Percentiles rank a stretch among this genome's conserved stretches.
These are phyloP conservation scores for Pythium sp. DNA, from an alignment of 352 stramenopile genomes.

Conservation along the genomic window DNA sequence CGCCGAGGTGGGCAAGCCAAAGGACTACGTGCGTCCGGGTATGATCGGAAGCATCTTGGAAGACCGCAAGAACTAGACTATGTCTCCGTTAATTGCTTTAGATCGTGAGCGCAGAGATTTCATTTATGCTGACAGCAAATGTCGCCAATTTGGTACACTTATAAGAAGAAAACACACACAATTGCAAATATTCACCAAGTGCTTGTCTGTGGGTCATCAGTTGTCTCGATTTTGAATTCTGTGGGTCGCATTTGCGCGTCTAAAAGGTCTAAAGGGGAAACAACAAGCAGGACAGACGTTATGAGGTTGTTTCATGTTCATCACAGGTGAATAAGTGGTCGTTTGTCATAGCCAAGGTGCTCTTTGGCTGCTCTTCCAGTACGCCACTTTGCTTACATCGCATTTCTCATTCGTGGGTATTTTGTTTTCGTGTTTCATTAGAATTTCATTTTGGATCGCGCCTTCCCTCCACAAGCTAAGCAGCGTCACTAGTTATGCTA, in stretches of 20 bases:
- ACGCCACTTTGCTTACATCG: background rate
- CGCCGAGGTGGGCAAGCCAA: constrained; percentile 69
- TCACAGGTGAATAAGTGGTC: no score
- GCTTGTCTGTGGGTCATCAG: no score
- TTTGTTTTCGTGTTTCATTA: background rate
- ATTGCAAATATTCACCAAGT: no score
- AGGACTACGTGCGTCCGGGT: constrained; percentile 89
- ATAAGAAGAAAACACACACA: background rate
- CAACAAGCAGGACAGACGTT: no score
- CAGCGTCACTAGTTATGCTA: background rate
- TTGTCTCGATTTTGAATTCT: no score
- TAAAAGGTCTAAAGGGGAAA: no score
- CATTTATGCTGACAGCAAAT: constrained; percentile 15
- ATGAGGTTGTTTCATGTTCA: no score
- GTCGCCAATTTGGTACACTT: background rate
- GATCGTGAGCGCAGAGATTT: constrained; percentile 12
- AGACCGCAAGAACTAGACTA: constrained; percentile 30
- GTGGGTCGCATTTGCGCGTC: no score
- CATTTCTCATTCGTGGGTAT: no score
- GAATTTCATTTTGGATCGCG: background rate
- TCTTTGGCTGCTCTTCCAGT: background rate
- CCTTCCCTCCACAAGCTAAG: background rate
- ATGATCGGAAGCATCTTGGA: constrained; percentile 59
- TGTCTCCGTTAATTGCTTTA: background rate
- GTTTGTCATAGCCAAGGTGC: background rate